A percentile compares a stretch with the other conserved stretches of the same genome.
These are phyloP conservation scores for Aphanomyces astaci DNA, from an alignment of 352 stramenopile genomes.

Conservation along the genomic window DNA sequence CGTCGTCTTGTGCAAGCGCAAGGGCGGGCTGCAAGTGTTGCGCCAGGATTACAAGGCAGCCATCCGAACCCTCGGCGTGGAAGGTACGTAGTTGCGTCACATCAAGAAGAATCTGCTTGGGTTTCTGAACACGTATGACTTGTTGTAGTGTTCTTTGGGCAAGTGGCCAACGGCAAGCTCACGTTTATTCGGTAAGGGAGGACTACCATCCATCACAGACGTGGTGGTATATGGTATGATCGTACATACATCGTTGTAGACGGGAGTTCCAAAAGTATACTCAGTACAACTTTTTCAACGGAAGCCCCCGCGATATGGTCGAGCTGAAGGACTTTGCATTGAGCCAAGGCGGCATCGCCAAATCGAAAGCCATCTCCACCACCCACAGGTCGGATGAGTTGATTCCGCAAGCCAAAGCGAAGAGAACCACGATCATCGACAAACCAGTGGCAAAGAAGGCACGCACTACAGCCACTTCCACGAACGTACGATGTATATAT, in stretches of 20 bases:
- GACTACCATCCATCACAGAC: neutral
- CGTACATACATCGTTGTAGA: conserved; percentile 22
- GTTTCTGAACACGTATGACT: neutral
- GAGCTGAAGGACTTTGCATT: conserved; percentile 45
- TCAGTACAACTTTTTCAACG: conserved; percentile 59
- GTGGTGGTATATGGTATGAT: neutral
- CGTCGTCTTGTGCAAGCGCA: conserved; percentile 1
- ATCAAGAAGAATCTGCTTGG: too few species aligned
- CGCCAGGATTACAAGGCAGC: neutral
- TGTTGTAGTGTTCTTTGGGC: conserved; percentile 49
- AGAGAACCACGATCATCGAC: neutral
- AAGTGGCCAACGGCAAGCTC: conserved; percentile 45
- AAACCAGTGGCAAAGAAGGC: too few species aligned
- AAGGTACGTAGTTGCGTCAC: neutral
- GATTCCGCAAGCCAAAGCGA: neutral
- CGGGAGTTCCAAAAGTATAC: conserved; percentile 39
- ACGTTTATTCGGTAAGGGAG: conserved; percentile 47
- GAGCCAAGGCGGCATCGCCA: conserved; percentile 37
- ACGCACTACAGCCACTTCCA: too few species aligned
- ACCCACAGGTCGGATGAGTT: neutral
- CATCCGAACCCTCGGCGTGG: neutral
- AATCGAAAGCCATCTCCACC: conserved; percentile 23
- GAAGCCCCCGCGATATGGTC: conserved; percentile 34
- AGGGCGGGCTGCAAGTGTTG: neutral
- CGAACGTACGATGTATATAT: too few species aligned